Percentiles rank a stretch among this genome's conserved stretches.
Evolutionary conservation across 2,329 filamentous ascomycete genomes (phyloP).

Genomic region (Penicillium sp.): DNA sequence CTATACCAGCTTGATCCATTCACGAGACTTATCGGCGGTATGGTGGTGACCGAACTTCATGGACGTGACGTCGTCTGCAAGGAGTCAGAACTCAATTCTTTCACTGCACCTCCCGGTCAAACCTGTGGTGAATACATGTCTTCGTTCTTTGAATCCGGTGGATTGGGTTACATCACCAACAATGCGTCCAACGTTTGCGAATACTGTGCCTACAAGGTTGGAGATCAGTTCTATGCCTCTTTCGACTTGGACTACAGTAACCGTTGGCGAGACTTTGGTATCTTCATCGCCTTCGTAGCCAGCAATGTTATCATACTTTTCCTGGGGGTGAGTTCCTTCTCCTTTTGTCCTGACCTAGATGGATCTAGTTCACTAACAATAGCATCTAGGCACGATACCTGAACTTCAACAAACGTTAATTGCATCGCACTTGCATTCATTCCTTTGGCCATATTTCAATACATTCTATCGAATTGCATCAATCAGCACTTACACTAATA

Average conservation of each 20-base stretch:
- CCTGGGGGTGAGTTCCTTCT: conserved; percentile 45
- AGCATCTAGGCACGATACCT: conserved; percentile 37
- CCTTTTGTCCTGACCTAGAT: background rate
- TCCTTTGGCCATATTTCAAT: background rate
- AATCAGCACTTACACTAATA: no score
- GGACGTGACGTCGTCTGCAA: conserved; percentile 60
- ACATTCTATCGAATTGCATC: background rate
- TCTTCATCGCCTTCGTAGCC: conserved; percentile 69
- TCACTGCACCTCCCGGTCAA: conserved; percentile 62
- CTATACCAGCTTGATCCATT: conserved; percentile 80
- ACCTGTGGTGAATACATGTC: conserved; percentile 74
- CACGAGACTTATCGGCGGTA: conserved; percentile 74
- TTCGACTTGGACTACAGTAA: conserved; percentile 64
- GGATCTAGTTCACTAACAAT: conserved; percentile 12
- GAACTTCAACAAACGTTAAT: conserved; percentile 45
- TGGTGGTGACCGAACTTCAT: conserved; percentile 74
- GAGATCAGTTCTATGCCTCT: conserved; percentile 72
- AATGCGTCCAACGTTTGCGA: conserved; percentile 65
- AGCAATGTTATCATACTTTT: conserved; percentile 69
- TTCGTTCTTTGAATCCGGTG: conserved; percentile 64
- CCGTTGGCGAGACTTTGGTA: conserved; percentile 79
- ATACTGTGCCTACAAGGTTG: conserved; percentile 77
- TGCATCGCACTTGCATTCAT: background rate
- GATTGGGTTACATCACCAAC: conserved; percentile 66
- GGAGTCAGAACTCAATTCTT: conserved; percentile 60